These are phyloP conservation scores for Pseudogymnoascus sp. DNA, from an alignment of 2,329 filamentous ascomycete genomes.

Conservation along the genomic window DNA sequence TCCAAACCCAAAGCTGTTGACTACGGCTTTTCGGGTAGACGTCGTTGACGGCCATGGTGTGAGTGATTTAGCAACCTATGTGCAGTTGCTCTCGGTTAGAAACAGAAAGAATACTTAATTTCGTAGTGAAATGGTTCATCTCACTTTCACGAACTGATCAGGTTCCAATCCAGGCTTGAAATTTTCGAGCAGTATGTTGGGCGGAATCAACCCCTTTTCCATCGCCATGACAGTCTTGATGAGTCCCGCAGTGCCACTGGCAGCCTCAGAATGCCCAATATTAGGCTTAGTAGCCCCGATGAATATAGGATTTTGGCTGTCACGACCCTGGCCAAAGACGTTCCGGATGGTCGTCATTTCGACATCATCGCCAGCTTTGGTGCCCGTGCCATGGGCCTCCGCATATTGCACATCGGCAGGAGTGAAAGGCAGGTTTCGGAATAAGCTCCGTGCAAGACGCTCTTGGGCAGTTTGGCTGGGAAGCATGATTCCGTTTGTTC, in stretches of 20 bases:
- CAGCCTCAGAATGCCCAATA: conserved; percentile 22
- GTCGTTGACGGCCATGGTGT: background rate
- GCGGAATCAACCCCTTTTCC: conserved; percentile 25
- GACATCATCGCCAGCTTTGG: conserved; percentile 14
- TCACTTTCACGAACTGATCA: background rate
- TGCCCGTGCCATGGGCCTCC: conserved; percentile 13
- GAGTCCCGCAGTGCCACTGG: conserved; percentile 18
- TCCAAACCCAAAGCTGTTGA: conserved; percentile 33
- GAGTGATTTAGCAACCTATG: background rate
- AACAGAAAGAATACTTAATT: background rate
- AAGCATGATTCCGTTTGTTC: conserved; percentile 35
- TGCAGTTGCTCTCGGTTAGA: background rate
- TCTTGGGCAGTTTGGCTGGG: conserved; percentile 32
- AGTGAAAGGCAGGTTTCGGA: conserved; percentile 17
- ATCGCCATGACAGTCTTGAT: conserved; percentile 24
- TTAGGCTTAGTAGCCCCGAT: background rate
- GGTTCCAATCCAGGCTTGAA: background rate
- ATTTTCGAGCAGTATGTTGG: conserved; percentile 23
- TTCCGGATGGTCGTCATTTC: conserved; percentile 14
- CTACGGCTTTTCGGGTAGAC: conserved; percentile 11
- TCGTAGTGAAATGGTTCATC: background rate
- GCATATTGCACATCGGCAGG: conserved; percentile 13
- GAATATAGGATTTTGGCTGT: background rate
- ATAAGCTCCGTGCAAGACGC: conserved; percentile 26
- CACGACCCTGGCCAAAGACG: background rate